Percentiles rank a stretch among this genome's conserved stretches.
These are phyloP conservation scores for Abrus pulchellus DNA, from an alignment of 306 rosid species.

Conservation along the genomic window DNA sequence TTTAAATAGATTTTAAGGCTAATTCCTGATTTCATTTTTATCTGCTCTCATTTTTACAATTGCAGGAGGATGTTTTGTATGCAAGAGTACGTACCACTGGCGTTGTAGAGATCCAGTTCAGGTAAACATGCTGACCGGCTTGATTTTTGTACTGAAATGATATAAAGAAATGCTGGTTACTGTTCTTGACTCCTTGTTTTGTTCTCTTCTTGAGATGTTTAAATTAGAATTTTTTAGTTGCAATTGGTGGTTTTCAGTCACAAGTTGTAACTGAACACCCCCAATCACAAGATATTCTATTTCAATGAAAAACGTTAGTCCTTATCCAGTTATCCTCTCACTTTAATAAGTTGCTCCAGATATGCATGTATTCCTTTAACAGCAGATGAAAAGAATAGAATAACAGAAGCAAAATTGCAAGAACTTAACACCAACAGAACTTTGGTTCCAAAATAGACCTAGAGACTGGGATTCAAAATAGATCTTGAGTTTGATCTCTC, in stretches of 20 bases:
- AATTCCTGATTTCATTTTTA: constrained; percentile 22
- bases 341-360: too few relatives aligned
- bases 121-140: constrained; percentile 60
- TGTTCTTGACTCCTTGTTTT: constrained; percentile 16
- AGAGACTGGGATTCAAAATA: too few relatives aligned
- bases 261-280: too few relatives aligned
- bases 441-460: too few relatives aligned
- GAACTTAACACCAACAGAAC: too few relatives aligned
- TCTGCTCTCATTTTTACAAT: constrained; percentile 42
- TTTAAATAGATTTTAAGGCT: constrained; percentile 1
- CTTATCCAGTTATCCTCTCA: too few relatives aligned
- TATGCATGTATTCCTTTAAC: too few relatives aligned
- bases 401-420: too few relatives aligned
- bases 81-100: constrained; percentile 99
- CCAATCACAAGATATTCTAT: too few relatives aligned
- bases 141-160: constrained; percentile 29
- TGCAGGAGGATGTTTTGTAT: constrained; percentile 93
- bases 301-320: too few relatives aligned
- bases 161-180: constrained; percentile 8
- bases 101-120: constrained; percentile 99
- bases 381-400: too few relatives aligned
- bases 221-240: neutral
- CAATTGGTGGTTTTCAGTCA: neutral
- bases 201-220: constrained; percentile 18
- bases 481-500: too few relatives aligned